These are phyloP conservation scores for Eutrema heterophyllum DNA, from an alignment of 345 rosid genomes.

Conservation along the genomic window DNA sequence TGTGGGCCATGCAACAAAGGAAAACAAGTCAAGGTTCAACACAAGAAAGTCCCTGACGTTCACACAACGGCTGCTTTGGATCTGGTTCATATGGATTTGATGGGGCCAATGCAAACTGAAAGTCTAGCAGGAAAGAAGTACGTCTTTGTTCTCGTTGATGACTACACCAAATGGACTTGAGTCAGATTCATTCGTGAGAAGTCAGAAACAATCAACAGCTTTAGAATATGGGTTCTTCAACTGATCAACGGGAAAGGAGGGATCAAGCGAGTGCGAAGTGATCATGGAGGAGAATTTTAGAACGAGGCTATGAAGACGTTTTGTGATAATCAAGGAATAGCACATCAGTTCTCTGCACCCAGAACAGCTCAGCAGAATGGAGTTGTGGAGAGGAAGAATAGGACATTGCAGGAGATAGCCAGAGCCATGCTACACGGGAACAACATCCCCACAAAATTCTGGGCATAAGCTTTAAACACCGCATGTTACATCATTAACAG, in stretches of 20 bases:
- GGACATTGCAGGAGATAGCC: not conserved
- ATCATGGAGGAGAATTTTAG: not conserved
- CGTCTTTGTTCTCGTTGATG: not conserved
- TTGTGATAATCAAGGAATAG: not conserved
- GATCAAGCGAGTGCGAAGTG: not conserved
- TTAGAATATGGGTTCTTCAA: not conserved
- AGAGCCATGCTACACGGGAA: not conserved
- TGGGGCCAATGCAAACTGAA: not conserved
- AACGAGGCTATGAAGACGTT: not conserved
- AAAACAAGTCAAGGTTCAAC: not conserved
- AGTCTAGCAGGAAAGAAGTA: not conserved
- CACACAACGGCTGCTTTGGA: fast-evolving
- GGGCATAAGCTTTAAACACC: not conserved
- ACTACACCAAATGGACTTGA: not conserved
- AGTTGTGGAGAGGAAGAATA: not conserved
- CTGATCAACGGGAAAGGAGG: not conserved
- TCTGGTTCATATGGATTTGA: not conserved
- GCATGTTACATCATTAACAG: not conserved
- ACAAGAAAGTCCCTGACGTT: not conserved
- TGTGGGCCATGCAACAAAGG: not conserved
- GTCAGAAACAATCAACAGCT: not conserved
- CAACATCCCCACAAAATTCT: not conserved
- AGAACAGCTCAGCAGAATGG: not conserved
- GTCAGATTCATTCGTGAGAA: not conserved
- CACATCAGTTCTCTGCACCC: not conserved